These are phyloP conservation scores for Starmerella khaoyaiensis DNA, from an alignment of 805 yeast genomes.

Conservation along the genomic window DNA sequence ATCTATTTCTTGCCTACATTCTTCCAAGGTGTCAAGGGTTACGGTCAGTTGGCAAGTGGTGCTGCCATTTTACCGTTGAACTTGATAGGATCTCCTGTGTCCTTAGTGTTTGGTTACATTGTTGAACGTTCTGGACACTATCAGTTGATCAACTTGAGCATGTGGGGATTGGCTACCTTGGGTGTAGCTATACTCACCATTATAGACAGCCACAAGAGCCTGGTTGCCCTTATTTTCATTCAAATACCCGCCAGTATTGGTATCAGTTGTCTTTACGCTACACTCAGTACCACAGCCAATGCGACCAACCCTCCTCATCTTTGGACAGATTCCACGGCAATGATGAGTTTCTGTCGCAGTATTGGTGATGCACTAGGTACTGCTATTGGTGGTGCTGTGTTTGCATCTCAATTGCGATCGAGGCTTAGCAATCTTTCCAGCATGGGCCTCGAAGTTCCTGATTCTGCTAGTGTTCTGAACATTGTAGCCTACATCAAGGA, in stretches of 20 bases:
- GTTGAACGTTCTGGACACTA: conserved; percentile 32
- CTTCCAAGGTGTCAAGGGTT: conserved; percentile 37
- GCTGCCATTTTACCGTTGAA: conserved; percentile 35
- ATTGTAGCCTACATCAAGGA: conserved; percentile 15
- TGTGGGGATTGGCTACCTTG: conserved; percentile 30
- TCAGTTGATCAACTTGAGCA: conserved; percentile 31
- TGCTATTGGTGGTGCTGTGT: conserved; percentile 27
- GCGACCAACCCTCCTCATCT: conserved; percentile 24
- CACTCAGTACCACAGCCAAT: conserved; percentile 25
- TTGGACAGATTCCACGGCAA: conserved; percentile 25
- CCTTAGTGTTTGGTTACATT: conserved; percentile 29
- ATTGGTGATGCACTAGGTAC: conserved; percentile 27
- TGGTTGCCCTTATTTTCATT: conserved; percentile 32
- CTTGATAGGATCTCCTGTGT: conserved; percentile 31
- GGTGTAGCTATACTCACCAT: conserved; percentile 36
- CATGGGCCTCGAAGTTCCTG: conserved; percentile 12
- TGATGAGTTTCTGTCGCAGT: conserved; percentile 24
- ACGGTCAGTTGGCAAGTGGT: conserved; percentile 36
- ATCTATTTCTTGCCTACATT: conserved; percentile 34
- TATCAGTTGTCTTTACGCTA: conserved; percentile 36
- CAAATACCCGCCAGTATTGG: conserved; percentile 38
- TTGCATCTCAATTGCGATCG: conserved; percentile 21
- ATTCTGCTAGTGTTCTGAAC: conserved; percentile 18
- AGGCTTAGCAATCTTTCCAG: conserved; percentile 7
- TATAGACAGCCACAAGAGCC: conserved; percentile 29